phyloP scores from a whole-genome alignment of 2,329 filamentous ascomycete species.

The Clarireedia sp. region DNA sequence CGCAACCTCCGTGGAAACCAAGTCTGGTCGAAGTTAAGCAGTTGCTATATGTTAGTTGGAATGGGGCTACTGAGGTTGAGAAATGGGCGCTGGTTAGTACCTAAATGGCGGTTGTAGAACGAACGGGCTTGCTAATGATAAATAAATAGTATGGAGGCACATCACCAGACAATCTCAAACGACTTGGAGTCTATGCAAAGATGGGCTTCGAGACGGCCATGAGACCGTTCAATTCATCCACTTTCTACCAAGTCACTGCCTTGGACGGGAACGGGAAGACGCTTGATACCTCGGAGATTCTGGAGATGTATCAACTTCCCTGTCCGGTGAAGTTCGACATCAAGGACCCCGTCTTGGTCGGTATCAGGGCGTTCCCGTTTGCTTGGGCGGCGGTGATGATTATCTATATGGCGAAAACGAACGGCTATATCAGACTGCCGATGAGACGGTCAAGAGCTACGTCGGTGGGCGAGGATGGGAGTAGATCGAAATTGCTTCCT shows the following conservation, averaged over 20 bases:
- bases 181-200: neutral
- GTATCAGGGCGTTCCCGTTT: neutral
- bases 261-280: neutral
- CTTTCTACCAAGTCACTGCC: neutral
- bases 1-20: conserved; percentile 22
- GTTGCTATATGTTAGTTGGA: conserved; percentile 28
- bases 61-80: conserved; percentile 30
- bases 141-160: neutral
- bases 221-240: neutral
- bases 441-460: neutral
- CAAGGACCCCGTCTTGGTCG: neutral
- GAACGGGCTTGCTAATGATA: neutral
- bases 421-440: neutral
- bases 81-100: conserved; percentile 14
- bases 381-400: neutral
- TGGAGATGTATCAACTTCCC: neutral
- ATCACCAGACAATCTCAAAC: neutral
- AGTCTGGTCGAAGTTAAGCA: conserved; percentile 17
- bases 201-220: neutral
- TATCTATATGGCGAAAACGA: neutral
- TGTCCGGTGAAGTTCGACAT: neutral
- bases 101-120: neutral
- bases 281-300: neutral
- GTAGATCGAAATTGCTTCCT: neutral
- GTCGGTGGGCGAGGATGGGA: neutral